phyloP scores from a whole-genome alignment of 2,329 filamentous ascomycete species.

The Alternaria novae-zelandiae region DNA sequence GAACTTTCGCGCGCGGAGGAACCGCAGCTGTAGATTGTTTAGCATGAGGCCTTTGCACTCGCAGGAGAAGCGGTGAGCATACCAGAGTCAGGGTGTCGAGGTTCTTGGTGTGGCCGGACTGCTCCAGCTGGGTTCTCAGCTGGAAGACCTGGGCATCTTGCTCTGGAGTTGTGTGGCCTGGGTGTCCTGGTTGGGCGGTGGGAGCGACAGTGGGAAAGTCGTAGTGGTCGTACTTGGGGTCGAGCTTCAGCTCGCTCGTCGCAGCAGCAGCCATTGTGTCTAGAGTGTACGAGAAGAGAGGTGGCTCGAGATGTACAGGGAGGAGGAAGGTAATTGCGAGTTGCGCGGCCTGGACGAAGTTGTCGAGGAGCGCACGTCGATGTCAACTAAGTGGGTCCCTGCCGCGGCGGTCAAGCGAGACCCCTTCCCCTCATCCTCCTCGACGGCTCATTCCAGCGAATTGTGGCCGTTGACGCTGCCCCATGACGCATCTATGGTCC shows the following conservation, averaged over 20 bases:
- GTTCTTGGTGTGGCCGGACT: slow-evolving; percentile 79
- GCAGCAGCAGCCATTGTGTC: slow-evolving; percentile 40
- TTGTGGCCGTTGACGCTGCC: slow-evolving; percentile 7
- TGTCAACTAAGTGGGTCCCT: slow-evolving; percentile 35
- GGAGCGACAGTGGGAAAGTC: slow-evolving; percentile 85
- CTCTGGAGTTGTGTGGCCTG: slow-evolving; percentile 82
- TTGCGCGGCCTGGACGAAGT: slow-evolving; percentile 14
- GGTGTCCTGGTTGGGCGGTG: slow-evolving; percentile 75
- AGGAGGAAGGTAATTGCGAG: slow-evolving; percentile 7
- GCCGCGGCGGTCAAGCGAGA: slow-evolving; percentile 22
- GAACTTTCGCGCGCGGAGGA: slow-evolving; percentile 94
- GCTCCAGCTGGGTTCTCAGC: slow-evolving; percentile 83
- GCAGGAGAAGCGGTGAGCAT: slow-evolving; percentile 40
- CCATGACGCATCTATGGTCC: slow-evolving; percentile 19
- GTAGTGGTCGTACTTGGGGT: slow-evolving; percentile 95
- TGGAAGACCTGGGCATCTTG: slow-evolving; percentile 91
- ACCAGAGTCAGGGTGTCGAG: slow-evolving; percentile 93
- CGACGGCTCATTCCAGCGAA: slow-evolving; percentile 9
- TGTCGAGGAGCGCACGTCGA: slow-evolving; percentile 27
- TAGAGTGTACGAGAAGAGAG: slow-evolving; percentile 9
- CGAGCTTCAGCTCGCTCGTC: slow-evolving; percentile 57
- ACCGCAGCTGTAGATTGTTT: slow-evolving; percentile 69
- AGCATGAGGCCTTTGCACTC: slow-evolving; percentile 15
- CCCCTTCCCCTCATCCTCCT: slow-evolving; percentile 15
- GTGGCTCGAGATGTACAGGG: not conserved